Conservation (phyloP, 1,284 basidiomycete species). For the Inonotus hispidus region DNA sequence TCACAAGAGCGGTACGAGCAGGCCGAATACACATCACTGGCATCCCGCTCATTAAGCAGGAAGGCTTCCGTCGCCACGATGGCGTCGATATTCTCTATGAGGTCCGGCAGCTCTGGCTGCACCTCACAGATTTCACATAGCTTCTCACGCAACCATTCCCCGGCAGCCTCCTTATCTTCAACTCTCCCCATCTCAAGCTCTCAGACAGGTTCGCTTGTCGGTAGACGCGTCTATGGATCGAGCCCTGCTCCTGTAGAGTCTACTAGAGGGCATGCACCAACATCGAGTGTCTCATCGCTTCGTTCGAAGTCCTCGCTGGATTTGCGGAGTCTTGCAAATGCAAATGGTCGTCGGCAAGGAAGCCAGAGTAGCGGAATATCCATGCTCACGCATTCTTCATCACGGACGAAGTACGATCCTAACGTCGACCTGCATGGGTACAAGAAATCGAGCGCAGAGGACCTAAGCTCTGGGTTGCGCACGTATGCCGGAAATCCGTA, state of each 20-base stretch:
- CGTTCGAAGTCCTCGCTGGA: constrained; percentile 1
- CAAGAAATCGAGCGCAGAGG: background rate
- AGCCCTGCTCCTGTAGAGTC: constrained; percentile 1
- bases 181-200: constrained; percentile 1
- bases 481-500: constrained; percentile 4
- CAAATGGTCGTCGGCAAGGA: background rate
- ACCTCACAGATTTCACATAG: background rate
- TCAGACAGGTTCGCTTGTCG: background rate
- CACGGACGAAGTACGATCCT: background rate
- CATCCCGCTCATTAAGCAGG: constrained; percentile 7
- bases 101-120: constrained; percentile 4
- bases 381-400: background rate
- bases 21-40: background rate
- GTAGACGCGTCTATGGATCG: constrained; percentile 6
- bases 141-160: background rate
- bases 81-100: constrained; percentile 3
- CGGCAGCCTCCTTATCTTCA: background rate
- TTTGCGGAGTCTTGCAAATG: background rate
- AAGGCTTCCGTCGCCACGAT: constrained; percentile 10
- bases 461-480: background rate
- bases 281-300: background rate
- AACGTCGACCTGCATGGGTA: background rate
- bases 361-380: constrained; percentile 4
- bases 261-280: background rate
- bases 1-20: background rate